Base-by-base conservation (phyloP, 768 basidiomycete species). In the Stropharia rugosoannulata region DNA sequence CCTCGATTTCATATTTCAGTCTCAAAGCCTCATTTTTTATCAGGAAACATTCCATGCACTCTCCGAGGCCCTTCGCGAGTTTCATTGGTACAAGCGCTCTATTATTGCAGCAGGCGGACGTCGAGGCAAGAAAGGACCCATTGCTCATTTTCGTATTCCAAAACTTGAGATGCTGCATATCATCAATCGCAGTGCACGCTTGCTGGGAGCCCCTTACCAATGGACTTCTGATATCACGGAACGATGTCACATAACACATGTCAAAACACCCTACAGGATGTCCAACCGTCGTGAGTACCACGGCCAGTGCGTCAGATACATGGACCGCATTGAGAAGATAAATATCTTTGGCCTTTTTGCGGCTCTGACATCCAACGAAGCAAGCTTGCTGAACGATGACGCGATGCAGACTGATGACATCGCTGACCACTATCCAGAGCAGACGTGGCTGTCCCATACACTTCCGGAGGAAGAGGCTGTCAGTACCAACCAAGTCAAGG, bases 111-210 rank as follows among this genome's bases (percentile, higher is more conserved):
- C 58, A 2, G 64, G 66, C 11, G 67, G 65, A 19, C 49, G 61
- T 15, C 10, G 27, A 16, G 69, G 68, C 12, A 62, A 61, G 40
- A 57, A 63, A 2, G 51, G 25, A 12, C 47, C 63, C 4, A 68
- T 72, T 10, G n/a, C 68, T 4, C 54, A 77, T 46, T 78, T 68
- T 59, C 40, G 68, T 11, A 77, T 79, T 36, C 74, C 71, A 0
- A 79, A 79, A 52, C 65, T 76, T n/a, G 73, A 75, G 48, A 56
- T 71, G 7, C 57, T 75, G 35, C 71, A 73, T 12, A 67, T 62
- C 36, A 61, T 75, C 8, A n/a, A 43, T 1, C 18, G 36, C 0
- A 70, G 62, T 45, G 70, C 69, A 13, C 43, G 52, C 3, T 35
- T 32, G 1, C 66, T 63, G 36, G 76, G 74, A 4, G 64, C 55